Base-by-base conservation (phyloP, 345 rosid species). In the Eucalyptus regnans region DNA sequence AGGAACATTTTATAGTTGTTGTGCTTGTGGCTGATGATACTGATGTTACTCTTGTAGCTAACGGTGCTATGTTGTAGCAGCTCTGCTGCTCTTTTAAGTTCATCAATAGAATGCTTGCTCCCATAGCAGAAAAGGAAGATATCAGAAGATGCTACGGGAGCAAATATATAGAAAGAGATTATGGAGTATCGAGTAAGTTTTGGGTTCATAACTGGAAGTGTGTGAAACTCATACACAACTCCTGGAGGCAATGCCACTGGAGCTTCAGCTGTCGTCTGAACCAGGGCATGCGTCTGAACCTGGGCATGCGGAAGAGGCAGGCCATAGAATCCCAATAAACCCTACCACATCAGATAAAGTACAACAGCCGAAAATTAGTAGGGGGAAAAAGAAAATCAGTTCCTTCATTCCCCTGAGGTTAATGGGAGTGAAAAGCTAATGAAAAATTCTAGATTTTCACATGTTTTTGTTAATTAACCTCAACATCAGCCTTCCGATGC, bases 311-410 rank as follows among this genome's bases (percentile, higher is more conserved):
- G 92, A 49, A 91, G 94, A 89, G 99, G 95, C 31, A 97, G 96
- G 48, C 98, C 95, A 93, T 97, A 97, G 94, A 94, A 96, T 81
- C 93, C 91, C 94, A 96, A 93, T n/a, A 97, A 90, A 54, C 99
- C 99, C 98, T 95, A 87, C 50, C n/a, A 16, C 51, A 66, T 64
- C 43, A 87, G 44, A 64, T 60, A 86, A 37, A 41, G 84, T 9
- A 41, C 84, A 76, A 41, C 84, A 11, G 48, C 84, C 15, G 0
- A 37, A 3, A 76, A 76, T 76, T 15, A 87, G 50, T 25, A 16
- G 20, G 8, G 37, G 46, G 14, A 1, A 31, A 14, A 25, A 49
- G 15, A 16, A 10, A 56, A 58, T 50, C 22, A 33, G 10, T 31
- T 41, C 43, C 44, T 50, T 54, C 79, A 56, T 51, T 41, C 48